Evolutionary conservation across 2,329 filamentous ascomycete species (phyloP).

Genomic region (Aspergillus terreus): DNA sequence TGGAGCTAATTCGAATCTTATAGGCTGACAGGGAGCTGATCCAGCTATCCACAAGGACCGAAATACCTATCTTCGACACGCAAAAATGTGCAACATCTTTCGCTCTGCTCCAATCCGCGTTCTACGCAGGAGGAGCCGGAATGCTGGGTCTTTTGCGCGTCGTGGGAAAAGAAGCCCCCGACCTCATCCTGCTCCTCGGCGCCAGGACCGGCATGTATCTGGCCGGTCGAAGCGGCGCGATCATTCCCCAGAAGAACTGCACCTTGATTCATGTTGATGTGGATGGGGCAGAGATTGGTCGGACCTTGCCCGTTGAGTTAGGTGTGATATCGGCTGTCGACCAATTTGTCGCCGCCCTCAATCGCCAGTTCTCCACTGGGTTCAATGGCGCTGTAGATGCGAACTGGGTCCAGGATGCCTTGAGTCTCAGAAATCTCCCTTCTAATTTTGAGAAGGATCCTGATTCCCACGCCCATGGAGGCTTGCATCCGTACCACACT

Average conservation of each 20-base stretch:
- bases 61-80: conserved; percentile 41
- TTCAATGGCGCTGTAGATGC: conserved; percentile 39
- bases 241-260: conserved; percentile 36
- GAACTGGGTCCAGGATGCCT: conserved; percentile 54
- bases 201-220: conserved; percentile 42
- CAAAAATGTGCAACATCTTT: conserved; percentile 22
- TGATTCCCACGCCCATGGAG: conserved; percentile 22
- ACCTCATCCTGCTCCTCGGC: conserved; percentile 42
- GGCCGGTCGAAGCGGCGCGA: conserved; percentile 32
- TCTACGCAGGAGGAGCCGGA: conserved; percentile 32
- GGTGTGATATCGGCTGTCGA: conserved; percentile 41
- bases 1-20: conserved; percentile 8
- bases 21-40: conserved; percentile 28
- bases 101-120: conserved; percentile 26
- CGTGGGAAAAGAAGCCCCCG: conserved; percentile 29
- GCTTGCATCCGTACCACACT: conserved; percentile 44
- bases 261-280: conserved; percentile 42
- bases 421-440: conserved; percentile 14
- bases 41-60: conserved; percentile 30
- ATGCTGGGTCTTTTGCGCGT: conserved; percentile 30
- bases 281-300: conserved; percentile 42
- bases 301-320: conserved; percentile 37
- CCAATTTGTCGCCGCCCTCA: conserved; percentile 30
- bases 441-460: conserved; percentile 19
- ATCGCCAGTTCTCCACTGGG: conserved; percentile 10